Percentiles rank a stretch among this genome's conserved stretches.
Evolutionary conservation across 352 stramenopile species (phyloP).

Genomic region (Salisapilia sapeloensis): DNA sequence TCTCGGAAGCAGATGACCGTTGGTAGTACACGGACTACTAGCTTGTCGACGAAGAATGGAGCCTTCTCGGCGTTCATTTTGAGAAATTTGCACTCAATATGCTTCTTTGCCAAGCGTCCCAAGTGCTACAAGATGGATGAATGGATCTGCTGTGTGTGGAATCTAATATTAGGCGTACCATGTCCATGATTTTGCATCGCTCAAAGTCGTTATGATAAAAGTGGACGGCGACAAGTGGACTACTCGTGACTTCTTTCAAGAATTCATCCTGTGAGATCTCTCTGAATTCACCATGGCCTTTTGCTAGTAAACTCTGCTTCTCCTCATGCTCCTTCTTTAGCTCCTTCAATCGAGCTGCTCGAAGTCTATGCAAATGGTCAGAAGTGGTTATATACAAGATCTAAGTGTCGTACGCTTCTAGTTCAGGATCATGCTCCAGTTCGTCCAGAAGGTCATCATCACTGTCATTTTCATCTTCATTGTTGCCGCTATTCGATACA

Average conservation of each 20-base stretch:
- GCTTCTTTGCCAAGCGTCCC: constrained; percentile 21
- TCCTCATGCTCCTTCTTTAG: constrained; percentile 38
- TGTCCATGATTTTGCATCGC: constrained; percentile 96
- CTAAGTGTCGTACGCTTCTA: constrained; percentile 20
- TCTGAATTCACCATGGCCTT: constrained; percentile 64
- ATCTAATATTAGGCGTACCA: constrained; percentile 8
- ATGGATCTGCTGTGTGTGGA: not conserved
- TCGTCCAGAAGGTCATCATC: constrained; percentile 45
- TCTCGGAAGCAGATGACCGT: constrained; percentile 88
- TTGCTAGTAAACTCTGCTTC: constrained; percentile 41
- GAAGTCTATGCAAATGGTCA: constrained; percentile 64
- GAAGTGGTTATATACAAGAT: no score
- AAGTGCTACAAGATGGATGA: constrained; percentile 17
- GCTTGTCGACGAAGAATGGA: constrained; percentile 90
- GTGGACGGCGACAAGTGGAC: constrained; percentile 77
- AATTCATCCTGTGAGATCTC: constrained; percentile 95
- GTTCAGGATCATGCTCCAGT: constrained; percentile 66
- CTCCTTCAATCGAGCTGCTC: constrained; percentile 54
- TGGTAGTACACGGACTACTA: constrained; percentile 86
- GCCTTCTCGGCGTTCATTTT: constrained; percentile 90
- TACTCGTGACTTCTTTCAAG: constrained; percentile 84
- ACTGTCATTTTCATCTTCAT: constrained; percentile 21
- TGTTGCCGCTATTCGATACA: constrained; percentile 6
- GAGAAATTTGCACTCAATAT: constrained; percentile 90
- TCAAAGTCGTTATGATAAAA: constrained; percentile 97